Base-by-base conservation (phyloP, 1,139 yeast species). In the Debaryomyces singareniensis region DNA sequence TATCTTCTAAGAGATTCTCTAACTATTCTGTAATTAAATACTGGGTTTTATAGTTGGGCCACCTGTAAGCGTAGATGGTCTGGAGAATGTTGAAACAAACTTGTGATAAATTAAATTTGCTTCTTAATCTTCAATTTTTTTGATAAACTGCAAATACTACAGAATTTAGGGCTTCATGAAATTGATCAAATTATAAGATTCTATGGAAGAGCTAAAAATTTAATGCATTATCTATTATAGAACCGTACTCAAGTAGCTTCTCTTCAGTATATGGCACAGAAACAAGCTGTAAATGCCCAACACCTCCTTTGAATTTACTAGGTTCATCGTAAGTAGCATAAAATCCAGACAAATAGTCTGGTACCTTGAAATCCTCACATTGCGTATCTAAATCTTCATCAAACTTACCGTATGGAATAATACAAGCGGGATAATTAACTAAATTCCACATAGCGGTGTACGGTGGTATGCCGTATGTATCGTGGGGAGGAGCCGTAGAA, bases 401-500 rank as follows among this genome's bases (percentile, higher is more conserved):
- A 6, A 47, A 46, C 13, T 32, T 37, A 5, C 49, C 44, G 3
- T 45, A 47, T 5, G 55, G 54, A 23, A 45, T 40, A 2, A 43
- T 47, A 16, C 45, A 32, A 3, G 40, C 49, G 4, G 54, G 54
- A 27, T 46, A 50, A 31, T 49, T 53, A 27, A 49, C 38, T 9
- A 45, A 35, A 27, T 49, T 49, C 51, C 52, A 50, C 31, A 40
- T 44, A 12, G 42, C 36, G 7, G 51, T 40, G 21, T 18, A 18
- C 9, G 21, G 21, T 18, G 20, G 20, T 2, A 15, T 24, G n/a
- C 27, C 30, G 24, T 10, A 4, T 3, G 15, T 29, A 5, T 24
- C 29, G 15, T 25, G 22, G 7, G 28, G 31, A n/a, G 29, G 16
- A 14, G 28, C 31, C 16, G 28, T 24, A 9, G 13, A 26, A 11